A percentile compares a stretch with the other conserved stretches of the same genome.
These are phyloP conservation scores for Suillus subaureus DNA, from an alignment of 768 basidiomycete genomes.

Conservation along the genomic window DNA sequence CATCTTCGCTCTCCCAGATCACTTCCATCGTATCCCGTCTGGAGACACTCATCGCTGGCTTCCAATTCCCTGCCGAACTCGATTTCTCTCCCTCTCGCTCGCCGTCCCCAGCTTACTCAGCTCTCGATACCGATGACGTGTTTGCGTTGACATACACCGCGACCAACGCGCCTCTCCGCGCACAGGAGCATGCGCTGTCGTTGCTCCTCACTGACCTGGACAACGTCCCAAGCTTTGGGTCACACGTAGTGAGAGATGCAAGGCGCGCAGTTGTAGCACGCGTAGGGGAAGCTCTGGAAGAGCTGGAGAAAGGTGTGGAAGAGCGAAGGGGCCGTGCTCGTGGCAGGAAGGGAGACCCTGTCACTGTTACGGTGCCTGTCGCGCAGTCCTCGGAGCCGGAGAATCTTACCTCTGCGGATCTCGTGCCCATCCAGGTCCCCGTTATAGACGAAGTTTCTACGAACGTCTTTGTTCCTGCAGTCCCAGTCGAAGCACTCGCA, in stretches of 20 bases:
- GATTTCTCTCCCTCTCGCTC: conserved; percentile 31
- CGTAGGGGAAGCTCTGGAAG: conserved; percentile 60
- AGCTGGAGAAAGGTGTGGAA: conserved; percentile 51
- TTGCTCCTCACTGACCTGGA: conserved; percentile 60
- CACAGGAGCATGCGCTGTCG: conserved; percentile 62
- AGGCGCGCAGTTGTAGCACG: conserved; percentile 56
- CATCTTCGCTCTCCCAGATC: conserved; percentile 40
- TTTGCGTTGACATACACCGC: conserved; percentile 56
- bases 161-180: conserved; percentile 60
- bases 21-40: conserved; percentile 45
- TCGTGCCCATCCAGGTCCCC: not conserved
- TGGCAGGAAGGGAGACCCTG: not conserved
- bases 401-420: conserved; percentile 5
- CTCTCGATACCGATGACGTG: conserved; percentile 15
- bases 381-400: not conserved
- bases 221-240: conserved; percentile 61
- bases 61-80: conserved; percentile 38
- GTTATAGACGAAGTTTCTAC: not conserved
- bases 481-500: not conserved
- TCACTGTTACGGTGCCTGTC: not conserved
- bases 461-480: not conserved
- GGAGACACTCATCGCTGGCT: conserved; percentile 35
- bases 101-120: conserved; percentile 12
- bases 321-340: conserved; percentile 30
- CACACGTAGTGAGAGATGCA: conserved; percentile 48